Percentiles rank a stretch among this genome's conserved stretches.
These are phyloP conservation scores for Dryas integrifolia DNA, from an alignment of 331 rosid genomes.

Conservation along the genomic window DNA sequence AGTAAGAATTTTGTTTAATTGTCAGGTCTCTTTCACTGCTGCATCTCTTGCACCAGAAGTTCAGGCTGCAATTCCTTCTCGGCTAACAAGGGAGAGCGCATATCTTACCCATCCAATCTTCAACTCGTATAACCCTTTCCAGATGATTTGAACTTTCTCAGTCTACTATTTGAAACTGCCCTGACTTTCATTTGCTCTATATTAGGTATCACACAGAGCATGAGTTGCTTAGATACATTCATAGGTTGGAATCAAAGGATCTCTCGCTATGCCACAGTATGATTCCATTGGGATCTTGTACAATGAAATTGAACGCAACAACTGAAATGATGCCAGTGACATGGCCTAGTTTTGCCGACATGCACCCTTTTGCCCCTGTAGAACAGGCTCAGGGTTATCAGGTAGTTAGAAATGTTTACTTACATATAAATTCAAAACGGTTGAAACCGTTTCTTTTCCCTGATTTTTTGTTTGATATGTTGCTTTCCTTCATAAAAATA, in stretches of 20 bases:
- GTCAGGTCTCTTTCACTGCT: conserved; percentile 79
- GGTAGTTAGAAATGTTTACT: conserved; percentile 43
- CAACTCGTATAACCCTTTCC: conserved; percentile 53
- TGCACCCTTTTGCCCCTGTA: conserved; percentile 93
- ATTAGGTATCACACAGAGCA: conserved; percentile 89
- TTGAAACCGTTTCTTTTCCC: not conserved
- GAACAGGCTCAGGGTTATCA: conserved; percentile 93
- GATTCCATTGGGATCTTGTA: conserved; percentile 86
- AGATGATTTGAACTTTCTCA: conserved; percentile 19
- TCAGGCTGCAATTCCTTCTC: conserved; percentile 57
- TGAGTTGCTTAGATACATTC: conserved; percentile 79
- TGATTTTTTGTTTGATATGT: conserved; percentile 14
- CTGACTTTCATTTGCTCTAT: conserved; percentile 26
- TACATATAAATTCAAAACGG: not conserved
- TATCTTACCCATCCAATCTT: conserved; percentile 82
- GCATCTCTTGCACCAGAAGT: conserved; percentile 85
- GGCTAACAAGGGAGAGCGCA: conserved; percentile 61
- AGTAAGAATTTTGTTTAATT: conserved; percentile 9
- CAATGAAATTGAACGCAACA: conserved; percentile 92
- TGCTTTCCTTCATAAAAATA: conserved; percentile 28
- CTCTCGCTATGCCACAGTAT: conserved; percentile 91
- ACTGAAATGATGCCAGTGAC: conserved; percentile 99
- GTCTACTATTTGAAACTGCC: conserved; percentile 15
- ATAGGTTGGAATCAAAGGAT: conserved; percentile 77
- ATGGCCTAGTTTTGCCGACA: conserved; percentile 73